Conservation (phyloP, 805 yeast genomes). For the Teunomyces aglyptinius region DNA sequence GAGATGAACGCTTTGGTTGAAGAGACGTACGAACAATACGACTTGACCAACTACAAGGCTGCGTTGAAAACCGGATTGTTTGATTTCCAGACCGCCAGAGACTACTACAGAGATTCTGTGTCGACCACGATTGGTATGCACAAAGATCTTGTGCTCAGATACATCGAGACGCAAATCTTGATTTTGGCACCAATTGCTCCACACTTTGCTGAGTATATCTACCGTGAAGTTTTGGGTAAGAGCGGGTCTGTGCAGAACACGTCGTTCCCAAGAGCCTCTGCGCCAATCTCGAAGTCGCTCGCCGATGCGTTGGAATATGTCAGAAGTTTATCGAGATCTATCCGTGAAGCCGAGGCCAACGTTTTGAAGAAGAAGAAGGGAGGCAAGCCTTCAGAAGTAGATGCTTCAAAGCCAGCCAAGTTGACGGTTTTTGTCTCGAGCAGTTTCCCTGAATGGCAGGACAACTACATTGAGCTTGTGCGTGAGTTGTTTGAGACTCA, state of each 20-base stretch:
- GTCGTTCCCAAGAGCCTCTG: constrained; percentile 73
- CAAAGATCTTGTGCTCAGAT: constrained; percentile 72
- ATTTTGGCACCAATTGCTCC: constrained; percentile 92
- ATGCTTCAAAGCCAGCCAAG: constrained; percentile 67
- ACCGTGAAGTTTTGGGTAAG: constrained; percentile 76
- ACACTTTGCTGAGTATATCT: constrained; percentile 88
- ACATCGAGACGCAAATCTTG: constrained; percentile 83
- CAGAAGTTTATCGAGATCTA: constrained; percentile 71
- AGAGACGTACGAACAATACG: constrained; percentile 69
- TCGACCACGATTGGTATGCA: constrained; percentile 65
- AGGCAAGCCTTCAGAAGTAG: constrained; percentile 71
- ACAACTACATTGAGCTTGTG: constrained; percentile 61
- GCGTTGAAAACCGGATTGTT: constrained; percentile 90
- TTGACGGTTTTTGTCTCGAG: constrained; percentile 72
- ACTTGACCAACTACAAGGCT: constrained; percentile 73
- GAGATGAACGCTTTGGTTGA: constrained; percentile 85
- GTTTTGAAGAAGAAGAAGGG: constrained; percentile 82
- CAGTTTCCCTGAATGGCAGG: constrained; percentile 76
- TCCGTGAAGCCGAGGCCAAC: constrained; percentile 91
- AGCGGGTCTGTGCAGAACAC: constrained; percentile 68
- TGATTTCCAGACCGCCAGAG: constrained; percentile 93
- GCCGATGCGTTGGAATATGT: constrained; percentile 75
- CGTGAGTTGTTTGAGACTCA: constrained; percentile 69
- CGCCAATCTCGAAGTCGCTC: constrained; percentile 60
- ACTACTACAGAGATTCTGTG: constrained; percentile 86